phyloP scores from a whole-genome alignment of 331 rosid genomes.

The Ulmus americana region DNA sequence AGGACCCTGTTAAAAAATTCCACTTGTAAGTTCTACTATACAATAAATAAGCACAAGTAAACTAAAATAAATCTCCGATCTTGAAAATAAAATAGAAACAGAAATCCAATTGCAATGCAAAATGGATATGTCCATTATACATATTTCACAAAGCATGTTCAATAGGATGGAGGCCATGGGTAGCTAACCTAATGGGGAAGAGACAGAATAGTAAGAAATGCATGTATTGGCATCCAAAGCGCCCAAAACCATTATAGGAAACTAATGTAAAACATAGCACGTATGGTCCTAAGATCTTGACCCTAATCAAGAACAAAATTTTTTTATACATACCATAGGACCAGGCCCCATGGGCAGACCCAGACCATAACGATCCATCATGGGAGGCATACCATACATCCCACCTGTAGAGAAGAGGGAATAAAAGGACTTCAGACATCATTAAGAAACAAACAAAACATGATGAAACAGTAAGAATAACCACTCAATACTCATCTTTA shows the following conservation, averaged over 20 bases:
- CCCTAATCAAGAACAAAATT: constrained; percentile 6
- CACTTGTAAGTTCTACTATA: constrained; percentile 12
- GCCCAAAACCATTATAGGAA: background rate
- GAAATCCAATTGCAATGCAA: background rate
- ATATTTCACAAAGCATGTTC: too few relatives aligned
- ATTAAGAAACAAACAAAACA: constrained; percentile 12
- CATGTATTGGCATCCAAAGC: background rate
- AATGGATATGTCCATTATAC: background rate
- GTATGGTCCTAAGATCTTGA: background rate
- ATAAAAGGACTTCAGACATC: constrained; percentile 2
- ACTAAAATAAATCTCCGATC: background rate
- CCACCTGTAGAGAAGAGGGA: constrained; percentile 54
- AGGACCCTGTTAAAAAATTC: constrained; percentile 54
- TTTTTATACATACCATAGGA: constrained; percentile 53
- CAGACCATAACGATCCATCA: constrained; percentile 81
- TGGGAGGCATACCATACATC: constrained; percentile 76
- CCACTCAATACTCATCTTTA: background rate
- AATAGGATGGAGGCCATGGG: too few relatives aligned
- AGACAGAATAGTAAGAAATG: background rate
- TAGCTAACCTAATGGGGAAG: too few relatives aligned
- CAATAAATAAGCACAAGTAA: background rate
- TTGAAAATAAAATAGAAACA: background rate
- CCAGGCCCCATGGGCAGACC: constrained; percentile 87
- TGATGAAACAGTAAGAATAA: constrained; percentile 4
- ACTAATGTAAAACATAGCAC: background rate